Conservation (phyloP, 2,329 filamentous ascomycete species). For the Calonectria pseudoturangicola region DNA sequence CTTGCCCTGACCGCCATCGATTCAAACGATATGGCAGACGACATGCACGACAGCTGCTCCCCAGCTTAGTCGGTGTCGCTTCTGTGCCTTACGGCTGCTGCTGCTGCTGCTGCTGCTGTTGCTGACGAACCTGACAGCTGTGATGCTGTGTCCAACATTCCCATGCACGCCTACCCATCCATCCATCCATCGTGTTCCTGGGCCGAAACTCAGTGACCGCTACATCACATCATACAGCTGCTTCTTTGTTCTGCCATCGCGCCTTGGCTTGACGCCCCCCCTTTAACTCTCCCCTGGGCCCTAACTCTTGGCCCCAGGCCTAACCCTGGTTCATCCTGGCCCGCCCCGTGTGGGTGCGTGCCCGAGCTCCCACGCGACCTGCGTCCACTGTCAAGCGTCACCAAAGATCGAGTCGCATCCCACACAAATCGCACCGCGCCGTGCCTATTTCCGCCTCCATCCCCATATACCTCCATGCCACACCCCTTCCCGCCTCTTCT, state of each 20-base stretch:
- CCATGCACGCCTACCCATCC: slow-evolving; percentile 46
- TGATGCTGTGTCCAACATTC: slow-evolving; percentile 25
- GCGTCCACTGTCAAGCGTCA: slow-evolving; percentile 35
- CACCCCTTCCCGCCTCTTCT: slow-evolving; percentile 15
- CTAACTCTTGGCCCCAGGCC: slow-evolving; percentile 25
- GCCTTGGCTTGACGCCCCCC: slow-evolving; percentile 30
- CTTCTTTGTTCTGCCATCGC: slow-evolving; percentile 27
- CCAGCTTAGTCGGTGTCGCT: slow-evolving; percentile 38
- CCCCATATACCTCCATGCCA: slow-evolving; percentile 33
- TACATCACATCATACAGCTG: slow-evolving; percentile 43
- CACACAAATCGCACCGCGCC: slow-evolving; percentile 35
- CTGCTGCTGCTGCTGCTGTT: slow-evolving; percentile 46
- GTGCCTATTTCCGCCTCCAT: slow-evolving; percentile 40
- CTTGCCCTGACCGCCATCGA: slow-evolving; percentile 32
- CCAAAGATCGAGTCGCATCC: slow-evolving; percentile 37
- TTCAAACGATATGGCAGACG: slow-evolving; percentile 25
- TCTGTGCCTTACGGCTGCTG: slow-evolving; percentile 43
- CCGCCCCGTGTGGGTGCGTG: slow-evolving; percentile 39
- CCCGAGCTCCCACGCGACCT: slow-evolving; percentile 44
- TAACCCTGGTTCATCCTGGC: slow-evolving; percentile 29
- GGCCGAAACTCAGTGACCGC: slow-evolving; percentile 48
- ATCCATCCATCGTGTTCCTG: slow-evolving; percentile 50
- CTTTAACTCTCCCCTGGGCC: slow-evolving; percentile 28
- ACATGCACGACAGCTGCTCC: slow-evolving; percentile 33
- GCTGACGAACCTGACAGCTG: slow-evolving; percentile 1